Conservation (phyloP, 108 stramenopile species). For the Nannochloropsis gaditana region DNA sequence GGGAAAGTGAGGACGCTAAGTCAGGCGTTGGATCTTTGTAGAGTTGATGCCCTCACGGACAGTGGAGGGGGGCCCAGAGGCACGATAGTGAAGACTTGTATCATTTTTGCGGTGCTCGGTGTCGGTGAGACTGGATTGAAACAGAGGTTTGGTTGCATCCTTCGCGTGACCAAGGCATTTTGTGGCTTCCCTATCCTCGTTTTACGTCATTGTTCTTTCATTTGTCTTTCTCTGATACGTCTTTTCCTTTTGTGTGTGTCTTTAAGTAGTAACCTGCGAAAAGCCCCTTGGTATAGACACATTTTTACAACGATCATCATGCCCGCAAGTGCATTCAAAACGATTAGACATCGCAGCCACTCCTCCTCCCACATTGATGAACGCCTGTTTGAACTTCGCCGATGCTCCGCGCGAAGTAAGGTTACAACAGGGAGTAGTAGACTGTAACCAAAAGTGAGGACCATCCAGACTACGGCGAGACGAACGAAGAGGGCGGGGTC, state of each 20-base stretch:
- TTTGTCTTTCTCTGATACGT: neutral
- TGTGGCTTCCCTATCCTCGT: neutral
- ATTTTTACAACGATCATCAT: neutral
- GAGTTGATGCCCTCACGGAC: too few relatives aligned
- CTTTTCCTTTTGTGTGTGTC: neutral
- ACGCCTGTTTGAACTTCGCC: neutral
- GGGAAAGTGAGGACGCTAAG: neutral
- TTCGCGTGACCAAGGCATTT: neutral
- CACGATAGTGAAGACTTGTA: too few relatives aligned
- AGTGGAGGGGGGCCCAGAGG: too few relatives aligned
- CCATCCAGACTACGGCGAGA: slow-evolving; percentile 6
- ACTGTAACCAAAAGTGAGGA: neutral
- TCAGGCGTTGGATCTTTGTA: neutral
- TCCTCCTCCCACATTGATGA: neutral
- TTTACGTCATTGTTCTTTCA: neutral
- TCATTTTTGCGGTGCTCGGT: too few relatives aligned
- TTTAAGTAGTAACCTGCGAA: neutral
- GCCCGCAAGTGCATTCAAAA: neutral
- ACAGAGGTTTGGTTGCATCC: neutral
- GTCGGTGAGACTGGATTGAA: neutral
- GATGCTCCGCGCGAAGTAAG: neutral
- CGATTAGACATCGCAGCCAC: neutral
- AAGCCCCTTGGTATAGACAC: neutral
- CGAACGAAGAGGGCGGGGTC: neutral
- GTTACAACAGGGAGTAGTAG: neutral